phyloP scores from a whole-genome alignment of 495 filamentous ascomycete genomes.

The Peziza echinospora region DNA sequence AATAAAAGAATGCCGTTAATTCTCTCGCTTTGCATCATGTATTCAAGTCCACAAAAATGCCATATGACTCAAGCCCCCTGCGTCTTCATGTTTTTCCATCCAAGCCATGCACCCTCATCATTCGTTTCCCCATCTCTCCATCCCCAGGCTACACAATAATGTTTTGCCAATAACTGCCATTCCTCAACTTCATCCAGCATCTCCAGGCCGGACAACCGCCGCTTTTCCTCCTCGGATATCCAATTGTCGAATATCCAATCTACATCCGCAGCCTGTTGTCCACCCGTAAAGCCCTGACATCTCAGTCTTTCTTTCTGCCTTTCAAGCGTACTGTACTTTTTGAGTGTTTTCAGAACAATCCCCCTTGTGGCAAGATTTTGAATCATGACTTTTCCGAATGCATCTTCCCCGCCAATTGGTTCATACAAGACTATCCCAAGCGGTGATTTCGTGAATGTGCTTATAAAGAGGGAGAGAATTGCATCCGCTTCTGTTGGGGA shows the following conservation, averaged over 20 bases:
- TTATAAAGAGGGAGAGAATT: constrained; percentile 46
- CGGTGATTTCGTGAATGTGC: constrained; percentile 25
- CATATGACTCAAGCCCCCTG: no score
- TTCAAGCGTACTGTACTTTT: constrained; percentile 39
- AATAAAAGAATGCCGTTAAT: no score
- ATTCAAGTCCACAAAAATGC: no score
- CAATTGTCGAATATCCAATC: constrained; percentile 55
- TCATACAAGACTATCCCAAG: constrained; percentile 67
- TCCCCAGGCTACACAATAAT: constrained; percentile 83
- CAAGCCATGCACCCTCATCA: constrained; percentile 18
- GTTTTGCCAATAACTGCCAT: constrained; percentile 65
- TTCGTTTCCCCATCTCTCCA: constrained; percentile 29
- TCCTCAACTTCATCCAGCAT: constrained; percentile 93
- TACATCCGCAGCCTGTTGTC: constrained; percentile 42
- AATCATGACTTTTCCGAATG: constrained; percentile 80
- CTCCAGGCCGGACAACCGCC: constrained; percentile 55
- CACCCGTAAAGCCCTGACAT: constrained; percentile 34
- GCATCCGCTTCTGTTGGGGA: constrained; percentile 34
- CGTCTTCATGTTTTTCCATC: constrained; percentile 22
- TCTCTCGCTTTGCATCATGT: no score
- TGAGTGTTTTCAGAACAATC: constrained; percentile 64
- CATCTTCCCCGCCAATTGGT: constrained; percentile 57
- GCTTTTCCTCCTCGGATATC: constrained; percentile 51
- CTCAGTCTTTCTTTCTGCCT: constrained; percentile 45
- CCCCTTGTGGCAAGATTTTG: constrained; percentile 69